Evolutionary conservation across 2,329 filamentous ascomycete genomes (phyloP), one percentile per base, ranked within the genome.

Genomic region (Fusarium armeniacum): DNA sequence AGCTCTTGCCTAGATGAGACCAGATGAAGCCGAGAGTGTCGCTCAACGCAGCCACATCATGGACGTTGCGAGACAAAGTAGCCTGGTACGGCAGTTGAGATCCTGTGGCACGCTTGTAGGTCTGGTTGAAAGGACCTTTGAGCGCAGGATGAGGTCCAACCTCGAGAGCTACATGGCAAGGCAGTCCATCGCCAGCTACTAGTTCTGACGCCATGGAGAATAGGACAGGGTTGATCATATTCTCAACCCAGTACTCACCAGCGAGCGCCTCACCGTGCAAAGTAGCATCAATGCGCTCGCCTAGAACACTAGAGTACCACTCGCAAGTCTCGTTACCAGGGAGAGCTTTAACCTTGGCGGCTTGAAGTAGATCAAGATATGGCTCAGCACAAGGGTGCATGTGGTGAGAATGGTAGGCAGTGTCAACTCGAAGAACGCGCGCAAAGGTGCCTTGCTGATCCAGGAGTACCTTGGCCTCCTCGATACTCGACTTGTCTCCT

Each of bases 361-460:
- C 26, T 20, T 51, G 30, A 0, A 73, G 63, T 0, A 50, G 18
- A 0, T 46, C 54, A 8, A 71, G 32, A 30, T 74, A 76, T 2
- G 54, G 55, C 15, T 53, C 49, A 15, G 57, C 62, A 16, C 67
- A 72, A 4, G 58, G 47, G 15, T 47, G 20, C 84, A 86, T 86
- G 66, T 85, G 84, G 1, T 77, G 78, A 0, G 84, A 86, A 72
- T 86, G 84, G 52, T 86, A 86, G 0, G 83, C 84, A 0, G 78
- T 83, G 45, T 85, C 82, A 1, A 86, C 79, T 2, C 70, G 67
- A 9, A 86, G 73, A 1, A 77, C 13, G 3, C 80, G 73, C 0
- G 77, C 67, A 20, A 70, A 71, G 10, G 24, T 71, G 2, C 47
- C 49, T 26, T 62, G 36, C 1, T 55, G 49, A 7, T 74, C 61